Percentiles rank a stretch among this genome's conserved stretches.
phyloP scores from a whole-genome alignment of 2,329 filamentous ascomycete genomes.

The Dactylonectria estremocensis region DNA sequence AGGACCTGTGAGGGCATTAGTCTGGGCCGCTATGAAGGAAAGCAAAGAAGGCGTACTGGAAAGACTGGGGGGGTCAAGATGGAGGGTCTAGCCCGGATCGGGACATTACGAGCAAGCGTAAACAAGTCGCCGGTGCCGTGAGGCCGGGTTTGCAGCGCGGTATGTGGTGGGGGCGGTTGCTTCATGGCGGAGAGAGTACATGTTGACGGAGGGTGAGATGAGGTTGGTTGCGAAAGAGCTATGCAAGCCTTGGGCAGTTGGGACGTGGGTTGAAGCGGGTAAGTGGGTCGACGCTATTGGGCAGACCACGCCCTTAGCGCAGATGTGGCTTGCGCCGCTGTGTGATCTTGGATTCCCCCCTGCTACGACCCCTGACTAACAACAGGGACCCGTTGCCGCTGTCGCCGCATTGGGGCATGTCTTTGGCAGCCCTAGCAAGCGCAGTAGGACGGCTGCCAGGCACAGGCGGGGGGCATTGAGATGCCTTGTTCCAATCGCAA shows the following conservation, averaged over 20 bases:
- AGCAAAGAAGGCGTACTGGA: slow-evolving; percentile 3
- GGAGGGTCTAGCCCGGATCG: slow-evolving; percentile 15
- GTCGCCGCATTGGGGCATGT: not conserved
- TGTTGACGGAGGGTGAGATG: not conserved
- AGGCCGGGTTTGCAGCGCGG: slow-evolving; percentile 1
- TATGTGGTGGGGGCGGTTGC: not conserved
- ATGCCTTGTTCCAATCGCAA: not conserved
- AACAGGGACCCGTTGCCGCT: not conserved
- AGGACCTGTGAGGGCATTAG: slow-evolving; percentile 35
- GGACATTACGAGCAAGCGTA: slow-evolving; percentile 17
- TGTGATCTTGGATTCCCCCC: slow-evolving; percentile 12
- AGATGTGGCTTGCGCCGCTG: slow-evolving; percentile 18
- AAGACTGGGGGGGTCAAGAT: not conserved
- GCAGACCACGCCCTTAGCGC: slow-evolving; percentile 3
- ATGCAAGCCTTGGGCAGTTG: not conserved
- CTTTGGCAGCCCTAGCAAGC: not conserved
- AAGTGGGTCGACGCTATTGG: slow-evolving; percentile 2
- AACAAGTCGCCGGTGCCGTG: not conserved
- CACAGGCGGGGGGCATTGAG: not conserved
- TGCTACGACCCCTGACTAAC: slow-evolving; percentile 17
- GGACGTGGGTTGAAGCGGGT: not conserved
- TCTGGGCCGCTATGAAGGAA: slow-evolving; percentile 38
- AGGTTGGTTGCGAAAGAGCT: slow-evolving; percentile 2
- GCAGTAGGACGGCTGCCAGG: slow-evolving; percentile 5
- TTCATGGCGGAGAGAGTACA: not conserved